Evolutionary conservation across 768 basidiomycete genomes (phyloP), one percentile per base, ranked within the genome.

Genomic region (Holtermannia corniformis): DNA sequence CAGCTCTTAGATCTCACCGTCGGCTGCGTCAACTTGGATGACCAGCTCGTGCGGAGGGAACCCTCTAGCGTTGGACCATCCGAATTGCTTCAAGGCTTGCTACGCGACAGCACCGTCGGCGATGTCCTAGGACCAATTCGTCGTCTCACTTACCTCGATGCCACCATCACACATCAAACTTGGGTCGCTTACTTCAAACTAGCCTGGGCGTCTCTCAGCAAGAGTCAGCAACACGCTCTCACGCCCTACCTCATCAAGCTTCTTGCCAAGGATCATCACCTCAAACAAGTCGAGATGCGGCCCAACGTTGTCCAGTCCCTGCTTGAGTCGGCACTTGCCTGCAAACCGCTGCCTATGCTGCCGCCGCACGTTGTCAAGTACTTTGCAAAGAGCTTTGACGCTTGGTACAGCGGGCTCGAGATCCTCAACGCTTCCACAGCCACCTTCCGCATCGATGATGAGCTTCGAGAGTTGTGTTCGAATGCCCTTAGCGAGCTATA

Each of bases 321-420:
- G 24, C 82, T 99, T 21, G 79, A 80, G 19, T 88, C 88, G 1
- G 78, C 87, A 41, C 82, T 87, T 40, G 80, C 83, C n/a, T 95
- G 92, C 69, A 80, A 78, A 5, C 89, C 92, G 4, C 80, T 86
- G 0, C 84, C 95, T 79, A 82, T 81, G 25, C 78, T 99, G 2
- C 95, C 95, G 5, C 92, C 95, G 11, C 86, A 93, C 63, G 81
- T 99, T 28, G 79, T 96, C 61, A 96, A 96, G 68, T 99, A 91
- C 68, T 82, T 97, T 27, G 89, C 87, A 16, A 95, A 96, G 74
- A 88, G 88, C 0, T 99, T 86, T 71, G 84, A 88, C 37, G 87
- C 87, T n/a, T 97, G 93, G 92, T 86, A 95, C 69, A 80, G 85
- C 45, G 82, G 83, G 3, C 74, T 93, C 52, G 92, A 96, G 69